Evolutionary conservation across 2,329 filamentous ascomycete genomes (phyloP).

Genomic region (Delphinella strobiligena): DNA sequence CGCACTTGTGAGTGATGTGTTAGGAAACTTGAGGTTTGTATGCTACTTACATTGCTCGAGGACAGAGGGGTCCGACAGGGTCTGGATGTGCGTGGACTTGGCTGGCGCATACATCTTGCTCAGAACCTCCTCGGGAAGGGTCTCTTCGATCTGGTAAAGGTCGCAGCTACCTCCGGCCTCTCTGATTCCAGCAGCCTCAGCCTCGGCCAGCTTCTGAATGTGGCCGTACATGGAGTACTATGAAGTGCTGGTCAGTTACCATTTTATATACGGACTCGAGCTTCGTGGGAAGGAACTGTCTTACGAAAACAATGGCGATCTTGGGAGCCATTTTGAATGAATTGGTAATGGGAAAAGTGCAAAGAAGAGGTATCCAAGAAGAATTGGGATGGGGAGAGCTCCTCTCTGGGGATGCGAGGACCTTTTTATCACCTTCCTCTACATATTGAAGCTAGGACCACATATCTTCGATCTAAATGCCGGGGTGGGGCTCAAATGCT

Average conservation of each 20-base stretch:
- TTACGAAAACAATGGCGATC: slow-evolving; percentile 69
- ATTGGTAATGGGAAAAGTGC: neutral
- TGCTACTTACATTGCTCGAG: slow-evolving; percentile 39
- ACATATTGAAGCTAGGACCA: no score
- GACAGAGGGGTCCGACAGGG: slow-evolving; percentile 46
- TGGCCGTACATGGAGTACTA: slow-evolving; percentile 95
- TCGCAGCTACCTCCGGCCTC: slow-evolving; percentile 72
- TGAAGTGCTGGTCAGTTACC: slow-evolving; percentile 3
- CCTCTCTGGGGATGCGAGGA: no score
- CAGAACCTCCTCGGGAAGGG: slow-evolving; percentile 71
- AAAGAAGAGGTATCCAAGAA: neutral
- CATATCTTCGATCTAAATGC: no score
- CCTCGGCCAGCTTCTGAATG: slow-evolving; percentile 70
- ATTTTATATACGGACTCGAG: neutral
- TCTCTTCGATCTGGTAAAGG: slow-evolving; percentile 82
- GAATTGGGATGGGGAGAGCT: neutral
- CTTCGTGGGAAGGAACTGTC: slow-evolving; percentile 23
- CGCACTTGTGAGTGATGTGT: slow-evolving; percentile 3
- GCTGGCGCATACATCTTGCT: slow-evolving; percentile 80
- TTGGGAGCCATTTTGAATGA: slow-evolving; percentile 15
- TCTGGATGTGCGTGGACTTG: slow-evolving; percentile 51
- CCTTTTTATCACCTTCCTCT: no score
- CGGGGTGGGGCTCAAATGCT: no score
- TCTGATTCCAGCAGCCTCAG: slow-evolving; percentile 83
- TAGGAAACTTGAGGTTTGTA: neutral